These are phyloP conservation scores for Astrocystis sublimbata DNA, from an alignment of 495 filamentous ascomycete genomes.

Conservation along the genomic window DNA sequence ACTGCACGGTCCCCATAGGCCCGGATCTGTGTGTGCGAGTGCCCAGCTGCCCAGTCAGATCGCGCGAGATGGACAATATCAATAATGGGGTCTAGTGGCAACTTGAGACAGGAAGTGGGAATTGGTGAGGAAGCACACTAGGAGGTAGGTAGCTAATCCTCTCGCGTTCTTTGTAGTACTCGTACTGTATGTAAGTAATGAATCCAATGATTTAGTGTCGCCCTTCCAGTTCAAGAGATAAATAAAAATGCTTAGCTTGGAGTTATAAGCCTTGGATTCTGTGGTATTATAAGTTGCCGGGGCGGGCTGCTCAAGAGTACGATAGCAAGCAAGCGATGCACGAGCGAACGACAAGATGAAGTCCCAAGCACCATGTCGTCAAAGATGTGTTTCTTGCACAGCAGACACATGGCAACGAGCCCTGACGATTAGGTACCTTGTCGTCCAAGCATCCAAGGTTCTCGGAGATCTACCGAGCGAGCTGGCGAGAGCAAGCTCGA, in stretches of 20 bases:
- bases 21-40: slow-evolving; percentile 11
- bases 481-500: background rate
- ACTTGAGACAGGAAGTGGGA: background rate
- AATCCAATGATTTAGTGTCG: too few species aligned
- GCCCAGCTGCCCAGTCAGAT: slow-evolving; percentile 13
- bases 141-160: too few species aligned
- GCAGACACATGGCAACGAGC: background rate
- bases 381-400: background rate
- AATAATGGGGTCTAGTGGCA: slow-evolving; percentile 4
- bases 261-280: background rate
- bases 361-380: background rate
- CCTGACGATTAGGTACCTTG: too few species aligned
- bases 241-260: too few species aligned
- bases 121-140: background rate
- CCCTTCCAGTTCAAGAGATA: too few species aligned
- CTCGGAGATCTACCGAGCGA: background rate
- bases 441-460: background rate
- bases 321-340: background rate
- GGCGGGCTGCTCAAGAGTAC: background rate
- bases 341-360: slow-evolving; percentile 1
- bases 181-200: too few species aligned
- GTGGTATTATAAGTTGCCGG: too few species aligned
- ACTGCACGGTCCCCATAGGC: slow-evolving; percentile 6
- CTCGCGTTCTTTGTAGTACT: too few species aligned
- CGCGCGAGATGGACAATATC: background rate